Percentiles rank a stretch among this genome's conserved stretches.
Evolutionary conservation across 768 basidiomycete genomes (phyloP).

Genomic region (Rhizopogon rudus): DNA sequence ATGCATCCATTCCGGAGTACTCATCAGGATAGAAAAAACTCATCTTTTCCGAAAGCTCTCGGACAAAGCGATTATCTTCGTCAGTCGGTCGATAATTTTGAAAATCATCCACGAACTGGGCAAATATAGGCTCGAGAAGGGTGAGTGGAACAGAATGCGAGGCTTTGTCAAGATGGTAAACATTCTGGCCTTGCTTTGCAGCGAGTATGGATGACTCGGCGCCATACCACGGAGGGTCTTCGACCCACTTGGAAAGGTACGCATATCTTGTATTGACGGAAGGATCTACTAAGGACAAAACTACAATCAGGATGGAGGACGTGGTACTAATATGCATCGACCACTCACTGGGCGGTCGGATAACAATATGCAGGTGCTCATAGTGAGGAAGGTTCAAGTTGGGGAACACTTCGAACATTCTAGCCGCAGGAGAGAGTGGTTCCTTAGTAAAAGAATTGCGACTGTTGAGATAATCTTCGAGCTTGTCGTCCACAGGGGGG

Average conservation of each 20-base stretch:
- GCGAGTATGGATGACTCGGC: neutral
- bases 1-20: neutral
- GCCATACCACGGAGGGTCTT: neutral
- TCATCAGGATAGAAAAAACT: conserved; percentile 10
- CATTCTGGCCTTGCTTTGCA: neutral
- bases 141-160: neutral
- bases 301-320: too few relatives aligned
- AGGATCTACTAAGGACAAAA: too few relatives aligned
- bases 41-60: conserved; percentile 15
- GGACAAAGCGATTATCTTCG: conserved; percentile 7
- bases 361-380: conserved; percentile 2
- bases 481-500: neutral
- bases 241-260: too few relatives aligned
- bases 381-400: neutral
- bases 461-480: neutral
- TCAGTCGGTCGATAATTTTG: neutral
- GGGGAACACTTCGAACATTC: neutral
- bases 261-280: too few relatives aligned
- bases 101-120: conserved; percentile 4
- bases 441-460: neutral
- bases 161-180: neutral
- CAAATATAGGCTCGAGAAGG: conserved; percentile 3
- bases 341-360: neutral
- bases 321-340: too few relatives aligned
- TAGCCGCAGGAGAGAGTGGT: too few relatives aligned